Percentiles rank a stretch among this genome's conserved stretches.
phyloP scores from a whole-genome alignment of 1,284 basidiomycete species.

The Pseudozyma flocculosa region DNA sequence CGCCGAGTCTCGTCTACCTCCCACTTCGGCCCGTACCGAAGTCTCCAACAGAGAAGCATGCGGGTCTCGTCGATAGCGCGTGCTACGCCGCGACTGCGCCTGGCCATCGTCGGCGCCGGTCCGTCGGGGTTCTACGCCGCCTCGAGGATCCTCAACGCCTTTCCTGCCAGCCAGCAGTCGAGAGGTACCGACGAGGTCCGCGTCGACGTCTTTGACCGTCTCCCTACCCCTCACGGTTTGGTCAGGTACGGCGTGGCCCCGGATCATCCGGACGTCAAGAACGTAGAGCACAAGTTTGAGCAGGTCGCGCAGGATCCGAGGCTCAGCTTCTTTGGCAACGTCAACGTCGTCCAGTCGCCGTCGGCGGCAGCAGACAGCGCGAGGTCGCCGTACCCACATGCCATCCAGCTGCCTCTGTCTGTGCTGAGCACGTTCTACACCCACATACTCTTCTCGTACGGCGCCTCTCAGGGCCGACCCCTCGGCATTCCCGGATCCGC shows the following conservation, averaged over 20 bases:
- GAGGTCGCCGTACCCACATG: slow-evolving; percentile 60
- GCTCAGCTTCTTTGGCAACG: slow-evolving; percentile 77
- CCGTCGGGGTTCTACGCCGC: slow-evolving; percentile 95
- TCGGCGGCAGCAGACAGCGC: slow-evolving; percentile 18
- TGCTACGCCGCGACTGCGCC: slow-evolving; percentile 12
- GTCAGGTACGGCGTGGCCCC: slow-evolving; percentile 96
- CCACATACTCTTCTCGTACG: slow-evolving; percentile 78
- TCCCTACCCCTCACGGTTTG: slow-evolving; percentile 92
- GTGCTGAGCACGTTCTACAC: slow-evolving; percentile 71
- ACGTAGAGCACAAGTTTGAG: slow-evolving; percentile 95
- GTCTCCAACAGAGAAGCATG: not conserved
- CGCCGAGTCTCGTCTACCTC: too few relatives aligned
- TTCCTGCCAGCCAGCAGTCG: slow-evolving; percentile 13
- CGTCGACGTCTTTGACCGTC: slow-evolving; percentile 86
- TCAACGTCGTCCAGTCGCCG: slow-evolving; percentile 66
- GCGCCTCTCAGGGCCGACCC: slow-evolving; percentile 66
- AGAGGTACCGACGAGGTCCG: slow-evolving; percentile 6
- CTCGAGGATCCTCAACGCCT: slow-evolving; percentile 35
- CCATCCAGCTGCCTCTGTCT: slow-evolving; percentile 65
- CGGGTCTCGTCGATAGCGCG: not conserved
- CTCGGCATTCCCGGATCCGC: slow-evolving; percentile 61
- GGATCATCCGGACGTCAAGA: slow-evolving; percentile 99
- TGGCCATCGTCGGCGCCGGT: slow-evolving; percentile 83
- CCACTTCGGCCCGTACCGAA: too few relatives aligned
- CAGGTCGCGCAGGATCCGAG: slow-evolving; percentile 56